These are phyloP conservation scores for Pisolithus marmoratus DNA, from an alignment of 768 basidiomycete species.

Conservation along the genomic window DNA sequence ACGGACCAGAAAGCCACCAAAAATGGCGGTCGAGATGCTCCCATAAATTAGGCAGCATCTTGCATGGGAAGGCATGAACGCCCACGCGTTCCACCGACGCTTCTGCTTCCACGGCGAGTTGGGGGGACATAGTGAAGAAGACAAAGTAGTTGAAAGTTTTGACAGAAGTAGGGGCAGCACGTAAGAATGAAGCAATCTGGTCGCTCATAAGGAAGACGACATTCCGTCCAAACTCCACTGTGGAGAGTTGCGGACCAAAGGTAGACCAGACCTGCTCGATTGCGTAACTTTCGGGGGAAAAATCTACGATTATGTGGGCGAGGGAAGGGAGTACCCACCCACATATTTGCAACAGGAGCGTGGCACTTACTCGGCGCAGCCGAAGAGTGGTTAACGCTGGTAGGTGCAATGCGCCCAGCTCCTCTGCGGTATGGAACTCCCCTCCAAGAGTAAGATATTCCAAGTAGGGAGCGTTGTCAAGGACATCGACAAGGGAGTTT, in stretches of 20 bases:
- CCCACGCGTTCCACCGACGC: conserved; percentile 40
- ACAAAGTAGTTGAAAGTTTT: conserved; percentile 51
- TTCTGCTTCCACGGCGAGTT: conserved; percentile 19
- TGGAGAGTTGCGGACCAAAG: conserved; percentile 45
- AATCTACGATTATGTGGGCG: conserved; percentile 46
- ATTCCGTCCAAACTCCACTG: conserved; percentile 54
- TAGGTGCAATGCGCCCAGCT: conserved; percentile 30
- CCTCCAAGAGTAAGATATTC: conserved; percentile 56
- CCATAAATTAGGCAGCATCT: conserved; percentile 32
- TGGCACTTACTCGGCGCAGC: conserved; percentile 41
- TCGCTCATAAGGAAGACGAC: conserved; percentile 49
- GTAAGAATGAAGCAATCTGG: conserved; percentile 41
- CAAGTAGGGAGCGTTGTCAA: conserved; percentile 48
- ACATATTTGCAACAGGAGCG: conserved; percentile 44
- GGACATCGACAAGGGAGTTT: conserved; percentile 51
- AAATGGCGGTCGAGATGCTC: conserved; percentile 38
- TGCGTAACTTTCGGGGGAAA: conserved; percentile 32
- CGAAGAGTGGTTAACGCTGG: conserved; percentile 49
- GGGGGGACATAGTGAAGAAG: conserved; percentile 38
- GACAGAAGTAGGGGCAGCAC: conserved; percentile 37
- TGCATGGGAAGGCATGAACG: conserved; percentile 46
- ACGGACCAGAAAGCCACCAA: conserved; percentile 32
- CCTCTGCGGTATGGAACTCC: conserved; percentile 24
- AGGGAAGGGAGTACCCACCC: conserved; percentile 52
- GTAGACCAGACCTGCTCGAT: conserved; percentile 43